Conservation (phyloP, 805 yeast species). For the Debaryomyces hansenii region DNA sequence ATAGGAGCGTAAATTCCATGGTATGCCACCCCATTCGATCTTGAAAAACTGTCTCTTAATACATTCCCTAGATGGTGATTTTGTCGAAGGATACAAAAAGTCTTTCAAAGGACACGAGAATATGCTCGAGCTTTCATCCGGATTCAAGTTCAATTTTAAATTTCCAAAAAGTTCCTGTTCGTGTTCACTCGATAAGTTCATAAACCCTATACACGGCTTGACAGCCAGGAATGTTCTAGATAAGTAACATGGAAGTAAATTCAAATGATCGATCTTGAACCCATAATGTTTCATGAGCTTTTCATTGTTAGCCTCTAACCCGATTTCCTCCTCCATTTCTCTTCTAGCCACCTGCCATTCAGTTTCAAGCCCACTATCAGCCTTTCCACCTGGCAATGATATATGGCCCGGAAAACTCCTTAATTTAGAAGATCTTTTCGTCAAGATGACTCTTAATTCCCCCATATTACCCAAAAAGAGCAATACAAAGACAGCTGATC, state of each 20-base stretch:
- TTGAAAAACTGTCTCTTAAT: conserved; percentile 31
- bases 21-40: conserved; percentile 70
- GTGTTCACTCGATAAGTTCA: conserved; percentile 37
- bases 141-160: conserved; percentile 55
- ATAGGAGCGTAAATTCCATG: conserved; percentile 64
- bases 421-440: conserved; percentile 71
- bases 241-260: conserved; percentile 72
- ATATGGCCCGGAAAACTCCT: conserved; percentile 85
- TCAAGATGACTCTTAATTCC: conserved; percentile 74
- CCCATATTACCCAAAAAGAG: conserved; percentile 72
- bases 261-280: conserved; percentile 58
- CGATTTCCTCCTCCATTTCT: conserved; percentile 87
- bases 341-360: conserved; percentile 77
- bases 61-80: conserved; percentile 24
- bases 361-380: conserved; percentile 64
- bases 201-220: conserved; percentile 72
- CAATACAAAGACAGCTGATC: conserved; percentile 78
- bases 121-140: conserved; percentile 73
- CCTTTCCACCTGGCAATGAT: conserved; percentile 92
- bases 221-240: conserved; percentile 83
- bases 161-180: conserved; percentile 21
- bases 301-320: conserved; percentile 54
- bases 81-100: conserved; percentile 38
- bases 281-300: conserved; percentile 47
- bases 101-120: conserved; percentile 72